Evolutionary conservation across 805 yeast species (phyloP).

Genomic region (Lachancea quebecensis): DNA sequence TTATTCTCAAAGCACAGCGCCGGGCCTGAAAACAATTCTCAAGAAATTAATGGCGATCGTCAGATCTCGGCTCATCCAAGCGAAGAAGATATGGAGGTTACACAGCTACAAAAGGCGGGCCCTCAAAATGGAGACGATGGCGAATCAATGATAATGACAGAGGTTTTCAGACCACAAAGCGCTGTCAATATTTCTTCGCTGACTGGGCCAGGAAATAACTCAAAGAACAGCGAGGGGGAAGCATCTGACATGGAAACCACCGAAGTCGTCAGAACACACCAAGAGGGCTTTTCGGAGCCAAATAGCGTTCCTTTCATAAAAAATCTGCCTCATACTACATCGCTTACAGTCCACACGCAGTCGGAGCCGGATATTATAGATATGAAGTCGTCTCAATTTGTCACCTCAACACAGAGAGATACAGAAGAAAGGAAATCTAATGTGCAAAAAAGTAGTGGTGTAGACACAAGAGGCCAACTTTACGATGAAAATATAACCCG

Average conservation of each 20-base stretch:
- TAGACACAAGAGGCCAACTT: background rate
- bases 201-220: background rate
- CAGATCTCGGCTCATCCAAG: background rate
- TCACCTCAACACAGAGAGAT: constrained; percentile 6
- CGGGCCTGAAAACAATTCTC: background rate
- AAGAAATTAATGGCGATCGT: background rate
- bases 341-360: background rate
- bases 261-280: background rate
- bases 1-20: constrained; percentile 14
- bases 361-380: background rate
- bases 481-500: background rate
- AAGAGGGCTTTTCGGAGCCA: no score
- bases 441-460: background rate
- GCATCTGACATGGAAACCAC: constrained; percentile 4
- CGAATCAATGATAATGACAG: background rate
- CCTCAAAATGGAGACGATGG: background rate
- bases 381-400: constrained; percentile 2
- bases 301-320: no score
- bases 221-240: background rate
- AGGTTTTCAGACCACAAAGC: background rate
- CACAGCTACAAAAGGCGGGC: background rate
- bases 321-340: no score
- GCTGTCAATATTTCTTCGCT: no score
- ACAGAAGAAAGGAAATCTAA: background rate
- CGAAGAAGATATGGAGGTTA: constrained; percentile 6